Conservation (phyloP, 768 basidiomycete species). For the Lepiota venenata region DNA sequence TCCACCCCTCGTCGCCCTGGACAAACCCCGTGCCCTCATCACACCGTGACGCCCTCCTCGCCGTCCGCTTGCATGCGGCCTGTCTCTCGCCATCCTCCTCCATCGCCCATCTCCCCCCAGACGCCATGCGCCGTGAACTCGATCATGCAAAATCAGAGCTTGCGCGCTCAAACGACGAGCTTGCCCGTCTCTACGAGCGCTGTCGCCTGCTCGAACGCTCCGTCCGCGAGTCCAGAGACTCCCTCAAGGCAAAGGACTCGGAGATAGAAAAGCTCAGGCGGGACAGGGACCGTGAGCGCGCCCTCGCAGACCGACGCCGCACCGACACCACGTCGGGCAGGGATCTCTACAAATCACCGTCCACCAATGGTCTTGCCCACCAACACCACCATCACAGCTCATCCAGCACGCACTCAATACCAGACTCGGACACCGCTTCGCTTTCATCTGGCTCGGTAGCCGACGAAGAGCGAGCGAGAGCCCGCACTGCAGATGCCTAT, state of each 20-base stretch:
- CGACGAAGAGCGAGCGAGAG: slow-evolving; percentile 56
- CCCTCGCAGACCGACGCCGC: slow-evolving; percentile 27
- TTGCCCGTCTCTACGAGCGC: slow-evolving; percentile 56
- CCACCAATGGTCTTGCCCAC: not conserved
- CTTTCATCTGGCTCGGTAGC: slow-evolving; percentile 14
- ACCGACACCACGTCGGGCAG: slow-evolving; percentile 13
- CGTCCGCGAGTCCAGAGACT: slow-evolving; percentile 60
- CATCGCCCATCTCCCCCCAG: slow-evolving; percentile 35
- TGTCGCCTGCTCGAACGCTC: slow-evolving; percentile 61
- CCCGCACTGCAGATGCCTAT: slow-evolving; percentile 59
- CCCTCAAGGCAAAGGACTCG: slow-evolving; percentile 51
- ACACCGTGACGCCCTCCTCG: slow-evolving; percentile 1
- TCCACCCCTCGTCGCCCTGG: not conserved
- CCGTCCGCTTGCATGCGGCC: slow-evolving; percentile 39
- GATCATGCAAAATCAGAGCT: slow-evolving; percentile 55
- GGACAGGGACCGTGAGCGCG: slow-evolving; percentile 31
- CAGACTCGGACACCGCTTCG: slow-evolving; percentile 17
- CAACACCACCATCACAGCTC: slow-evolving; percentile 6
- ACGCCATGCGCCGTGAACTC: slow-evolving; percentile 52
- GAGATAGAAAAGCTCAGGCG: slow-evolving; percentile 55
- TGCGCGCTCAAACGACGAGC: slow-evolving; percentile 49
- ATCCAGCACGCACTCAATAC: not conserved
- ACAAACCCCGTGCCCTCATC: not conserved
- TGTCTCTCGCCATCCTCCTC: slow-evolving; percentile 41
- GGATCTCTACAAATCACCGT: not conserved